Conservation (phyloP, 768 basidiomycete species). For the Mycena galericulata region DNA sequence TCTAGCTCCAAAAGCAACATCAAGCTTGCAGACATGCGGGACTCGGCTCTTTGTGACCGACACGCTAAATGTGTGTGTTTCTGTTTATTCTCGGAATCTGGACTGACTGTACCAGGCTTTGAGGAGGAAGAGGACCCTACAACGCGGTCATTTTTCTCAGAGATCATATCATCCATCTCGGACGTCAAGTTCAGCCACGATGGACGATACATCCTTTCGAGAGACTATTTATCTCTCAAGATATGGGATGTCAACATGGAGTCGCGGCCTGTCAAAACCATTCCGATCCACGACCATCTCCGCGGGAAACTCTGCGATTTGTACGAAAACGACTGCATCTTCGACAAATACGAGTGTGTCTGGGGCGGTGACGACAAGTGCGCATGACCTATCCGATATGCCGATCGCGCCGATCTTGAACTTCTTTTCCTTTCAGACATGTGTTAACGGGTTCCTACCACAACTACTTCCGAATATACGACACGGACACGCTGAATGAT, state of each 20-base stretch:
- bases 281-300: conserved; percentile 98
- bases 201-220: conserved; percentile 95
- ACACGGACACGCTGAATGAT: conserved; percentile 87
- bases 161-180: conserved; percentile 99
- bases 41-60: conserved; percentile 94
- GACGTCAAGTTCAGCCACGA: conserved; percentile 99
- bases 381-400: conserved; percentile 56
- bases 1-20: conserved; percentile 99
- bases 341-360: conserved; percentile 99
- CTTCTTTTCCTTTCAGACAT: conserved; percentile 64
- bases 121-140: conserved; percentile 99
- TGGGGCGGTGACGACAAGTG: conserved; percentile 97
- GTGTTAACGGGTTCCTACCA: conserved; percentile 99
- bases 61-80: conserved; percentile 90
- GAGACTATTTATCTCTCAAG: conserved; percentile 97
- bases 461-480: conserved; percentile 99
- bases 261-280: conserved; percentile 94
- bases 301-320: conserved; percentile 97
- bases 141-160: conserved; percentile 98
- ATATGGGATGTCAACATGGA: conserved; percentile 99
- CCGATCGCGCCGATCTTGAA: conserved; percentile 37
- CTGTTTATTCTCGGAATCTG: conserved; percentile 21
- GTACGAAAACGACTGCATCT: conserved; percentile 99
- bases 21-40: conserved; percentile 99
- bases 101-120: conserved; percentile 71